These are phyloP conservation scores for Neltuma alba DNA, from an alignment of 306 rosid genomes.

Conservation along the genomic window DNA sequence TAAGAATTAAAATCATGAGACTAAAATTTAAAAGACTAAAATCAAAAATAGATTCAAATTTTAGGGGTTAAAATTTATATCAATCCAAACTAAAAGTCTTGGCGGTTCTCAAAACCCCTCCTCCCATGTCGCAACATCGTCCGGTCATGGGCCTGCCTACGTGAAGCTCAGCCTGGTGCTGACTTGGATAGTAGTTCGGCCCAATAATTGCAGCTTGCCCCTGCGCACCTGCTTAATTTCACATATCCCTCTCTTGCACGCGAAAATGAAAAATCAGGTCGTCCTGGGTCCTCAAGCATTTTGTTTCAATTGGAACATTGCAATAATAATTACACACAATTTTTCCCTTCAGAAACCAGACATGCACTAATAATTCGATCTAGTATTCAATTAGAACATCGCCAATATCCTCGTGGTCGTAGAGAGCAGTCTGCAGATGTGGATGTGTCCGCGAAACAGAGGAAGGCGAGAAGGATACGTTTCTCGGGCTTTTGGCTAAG, in stretches of 20 bases:
- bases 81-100: too few relatives aligned
- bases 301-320: too few relatives aligned
- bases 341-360: not conserved
- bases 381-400: not conserved
- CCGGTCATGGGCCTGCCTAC: not conserved
- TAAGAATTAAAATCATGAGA: too few relatives aligned
- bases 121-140: not conserved
- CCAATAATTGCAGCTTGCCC: not conserved
- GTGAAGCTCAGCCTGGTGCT: not conserved
- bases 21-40: too few relatives aligned
- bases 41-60: too few relatives aligned
- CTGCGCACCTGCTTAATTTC: not conserved
- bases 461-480: too few relatives aligned
- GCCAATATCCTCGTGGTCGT: not conserved
- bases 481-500: too few relatives aligned
- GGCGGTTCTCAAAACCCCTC: not conserved
- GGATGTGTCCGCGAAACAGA: not conserved
- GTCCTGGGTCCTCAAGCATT: too few relatives aligned
- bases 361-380: not conserved
- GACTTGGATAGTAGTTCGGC: not conserved
- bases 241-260: too few relatives aligned
- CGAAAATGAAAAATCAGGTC: too few relatives aligned
- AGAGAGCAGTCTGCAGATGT: too few relatives aligned
- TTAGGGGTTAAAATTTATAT: too few relatives aligned
- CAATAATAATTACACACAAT: not conserved